Base-by-base conservation (phyloP, 164 flowering plant species). In the Pachysandra terminalis region DNA sequence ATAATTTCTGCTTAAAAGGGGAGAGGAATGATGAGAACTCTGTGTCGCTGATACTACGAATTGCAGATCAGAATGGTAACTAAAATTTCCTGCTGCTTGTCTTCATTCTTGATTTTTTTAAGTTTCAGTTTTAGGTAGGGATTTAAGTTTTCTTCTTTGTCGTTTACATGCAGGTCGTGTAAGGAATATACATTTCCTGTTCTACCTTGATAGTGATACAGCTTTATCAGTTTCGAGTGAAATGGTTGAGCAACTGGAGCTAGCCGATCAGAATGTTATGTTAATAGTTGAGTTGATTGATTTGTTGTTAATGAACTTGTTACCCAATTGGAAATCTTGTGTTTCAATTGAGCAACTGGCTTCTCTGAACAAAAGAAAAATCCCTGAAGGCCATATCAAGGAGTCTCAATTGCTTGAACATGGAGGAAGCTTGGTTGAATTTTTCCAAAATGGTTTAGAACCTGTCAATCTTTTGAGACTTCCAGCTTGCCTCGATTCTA, bases 161-260 rank as follows among this genome's bases (percentile, higher is more conserved):
- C 8, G 37, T 17, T 56, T 55, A 55, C 13, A 51, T 81, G 80
- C 87, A 94, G 98, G 93, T 62, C 74, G 70, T 62, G 90, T 76
- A 21, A 84, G 80, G 73, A 85, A 89, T 66, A 82, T 90, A 68
- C 82, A 87, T 70, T 91, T 91, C 73, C 54, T 68, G 61, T 90
- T 90, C 73, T 87, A 82, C 77, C 87, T 87, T 19, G 81, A 86
- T 25, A 73, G 76, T 4, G 98, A 94, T 79, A 91, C 93, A 24
- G 89, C 97, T 61, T 48, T 81, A 14, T 81, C 87, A 19, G 88
- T 94, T 40, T 93, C 96, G 0, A 65, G 79, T 16, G 98, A 94
- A 80, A 94, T 94, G 97, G 96, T 84, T 73, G 96, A 88, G 54
- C 92, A 91, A 27, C 80, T 90, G 65, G 91, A 87, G 19, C 77